Percentiles rank a stretch among this genome's conserved stretches.
phyloP scores from a whole-genome alignment of 2,329 filamentous ascomycete species.

The Mycosphaerella arachidis region DNA sequence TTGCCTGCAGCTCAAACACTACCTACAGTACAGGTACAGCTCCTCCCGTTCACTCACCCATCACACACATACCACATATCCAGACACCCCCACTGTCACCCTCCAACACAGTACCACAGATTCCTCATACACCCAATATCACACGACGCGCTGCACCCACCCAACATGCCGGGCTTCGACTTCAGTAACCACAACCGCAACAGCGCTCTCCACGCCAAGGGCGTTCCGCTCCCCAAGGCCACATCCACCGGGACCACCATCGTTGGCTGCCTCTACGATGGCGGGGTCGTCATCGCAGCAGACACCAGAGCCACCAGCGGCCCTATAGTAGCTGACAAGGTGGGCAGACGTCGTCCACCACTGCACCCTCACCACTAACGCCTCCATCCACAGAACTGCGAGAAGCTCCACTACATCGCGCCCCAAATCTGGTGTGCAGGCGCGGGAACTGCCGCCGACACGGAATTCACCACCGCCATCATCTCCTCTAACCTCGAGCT shows the following conservation, averaged over 20 bases:
- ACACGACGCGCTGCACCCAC: neutral
- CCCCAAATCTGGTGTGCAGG: constrained; percentile 99
- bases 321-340: constrained; percentile 98
- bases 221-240: constrained; percentile 91
- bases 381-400: constrained; percentile 69
- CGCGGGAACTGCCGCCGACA: constrained; percentile 95
- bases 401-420: constrained; percentile 98
- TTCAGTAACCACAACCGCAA: constrained; percentile 99
- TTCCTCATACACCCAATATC: constrained; percentile 1
- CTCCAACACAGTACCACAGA: neutral
- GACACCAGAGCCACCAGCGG: constrained; percentile 96
- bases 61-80: neutral
- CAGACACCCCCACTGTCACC: neutral
- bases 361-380: constrained; percentile 6
- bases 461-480: constrained; percentile 96
- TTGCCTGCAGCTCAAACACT: constrained; percentile 2
- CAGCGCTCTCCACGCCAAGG: constrained; percentile 86
- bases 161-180: constrained; percentile 87
- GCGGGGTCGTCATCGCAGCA: constrained; percentile 96
- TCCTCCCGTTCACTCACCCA: neutral
- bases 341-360: constrained; percentile 30
- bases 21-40: neutral
- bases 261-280: constrained; percentile 93
- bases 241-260: constrained; percentile 99
- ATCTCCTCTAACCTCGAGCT: constrained; percentile 99